These are phyloP conservation scores for Pichia terricola DNA, from an alignment of 1,139 yeast genomes.

Conservation along the genomic window DNA sequence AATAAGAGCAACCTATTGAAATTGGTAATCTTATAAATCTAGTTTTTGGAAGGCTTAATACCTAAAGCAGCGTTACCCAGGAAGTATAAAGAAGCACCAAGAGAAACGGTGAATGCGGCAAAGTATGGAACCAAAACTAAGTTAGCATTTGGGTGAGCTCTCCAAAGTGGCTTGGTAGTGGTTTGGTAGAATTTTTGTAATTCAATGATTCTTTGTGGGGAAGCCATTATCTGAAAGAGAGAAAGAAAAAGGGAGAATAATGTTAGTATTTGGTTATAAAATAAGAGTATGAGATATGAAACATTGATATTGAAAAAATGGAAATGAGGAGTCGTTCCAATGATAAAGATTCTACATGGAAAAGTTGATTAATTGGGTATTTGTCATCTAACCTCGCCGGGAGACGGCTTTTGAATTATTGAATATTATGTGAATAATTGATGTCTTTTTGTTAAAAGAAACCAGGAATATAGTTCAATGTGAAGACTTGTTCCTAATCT, in stretches of 20 bases:
- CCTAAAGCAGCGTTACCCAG: slow-evolving; percentile 72
- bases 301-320: neutral
- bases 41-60: slow-evolving; percentile 40
- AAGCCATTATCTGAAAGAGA: slow-evolving; percentile 6
- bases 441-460: too few relatives aligned
- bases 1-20: too few relatives aligned
- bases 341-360: too few relatives aligned
- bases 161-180: slow-evolving; percentile 66
- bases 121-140: slow-evolving; percentile 80
- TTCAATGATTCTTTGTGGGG: slow-evolving; percentile 52
- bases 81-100: slow-evolving; percentile 64
- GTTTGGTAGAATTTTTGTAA: slow-evolving; percentile 68
- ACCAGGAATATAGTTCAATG: too few relatives aligned
- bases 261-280: neutral
- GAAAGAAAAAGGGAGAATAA: neutral
- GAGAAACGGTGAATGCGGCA: slow-evolving; percentile 70
- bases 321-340: too few relatives aligned
- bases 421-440: too few relatives aligned
- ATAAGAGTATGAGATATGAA: neutral
- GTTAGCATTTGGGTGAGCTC: slow-evolving; percentile 70
- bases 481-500: too few relatives aligned
- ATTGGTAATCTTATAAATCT: too few relatives aligned
- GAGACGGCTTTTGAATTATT: too few relatives aligned
- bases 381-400: too few relatives aligned
- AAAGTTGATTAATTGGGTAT: too few relatives aligned